phyloP scores from a whole-genome alignment of 495 filamentous ascomycete genomes.

The Neurospora sp. region DNA sequence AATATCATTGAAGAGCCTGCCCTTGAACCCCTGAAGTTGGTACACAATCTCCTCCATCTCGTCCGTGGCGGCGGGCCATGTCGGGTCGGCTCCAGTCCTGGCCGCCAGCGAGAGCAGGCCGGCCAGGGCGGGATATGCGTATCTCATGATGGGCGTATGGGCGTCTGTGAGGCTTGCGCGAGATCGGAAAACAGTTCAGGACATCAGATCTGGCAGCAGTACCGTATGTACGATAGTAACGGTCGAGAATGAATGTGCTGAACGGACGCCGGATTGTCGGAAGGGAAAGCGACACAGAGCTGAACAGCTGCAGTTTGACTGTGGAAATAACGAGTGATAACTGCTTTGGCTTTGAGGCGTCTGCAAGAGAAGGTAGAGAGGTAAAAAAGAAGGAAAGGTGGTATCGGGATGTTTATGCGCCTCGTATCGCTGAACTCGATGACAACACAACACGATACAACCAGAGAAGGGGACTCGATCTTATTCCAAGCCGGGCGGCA shows the following conservation, averaged over 20 bases:
- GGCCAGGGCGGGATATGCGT: conserved; percentile 10
- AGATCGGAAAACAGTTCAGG: background rate
- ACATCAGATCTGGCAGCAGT: background rate
- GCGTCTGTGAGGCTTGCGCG: background rate
- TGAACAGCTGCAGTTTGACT: background rate
- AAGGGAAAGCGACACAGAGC: background rate
- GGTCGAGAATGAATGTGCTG: background rate
- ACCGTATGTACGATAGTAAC: background rate
- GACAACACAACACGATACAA: background rate
- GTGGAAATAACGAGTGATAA: background rate
- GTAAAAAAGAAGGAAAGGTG: background rate
- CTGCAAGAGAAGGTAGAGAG: background rate
- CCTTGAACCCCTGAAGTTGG: conserved; percentile 42
- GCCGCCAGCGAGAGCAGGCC: conserved; percentile 24
- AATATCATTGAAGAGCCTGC: conserved; percentile 41
- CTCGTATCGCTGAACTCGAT: background rate
- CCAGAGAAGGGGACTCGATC: background rate
- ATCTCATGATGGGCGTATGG: conserved; percentile 13
- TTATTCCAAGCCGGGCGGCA: background rate
- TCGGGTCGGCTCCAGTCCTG: conserved; percentile 34
- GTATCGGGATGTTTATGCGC: background rate
- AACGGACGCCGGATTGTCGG: background rate
- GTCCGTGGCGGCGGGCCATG: conserved; percentile 49
- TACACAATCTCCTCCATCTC: conserved; percentile 56
- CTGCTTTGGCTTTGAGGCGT: background rate